These are phyloP conservation scores for Amniculicola lignicola DNA, from an alignment of 495 filamentous ascomycete genomes.

Conservation along the genomic window DNA sequence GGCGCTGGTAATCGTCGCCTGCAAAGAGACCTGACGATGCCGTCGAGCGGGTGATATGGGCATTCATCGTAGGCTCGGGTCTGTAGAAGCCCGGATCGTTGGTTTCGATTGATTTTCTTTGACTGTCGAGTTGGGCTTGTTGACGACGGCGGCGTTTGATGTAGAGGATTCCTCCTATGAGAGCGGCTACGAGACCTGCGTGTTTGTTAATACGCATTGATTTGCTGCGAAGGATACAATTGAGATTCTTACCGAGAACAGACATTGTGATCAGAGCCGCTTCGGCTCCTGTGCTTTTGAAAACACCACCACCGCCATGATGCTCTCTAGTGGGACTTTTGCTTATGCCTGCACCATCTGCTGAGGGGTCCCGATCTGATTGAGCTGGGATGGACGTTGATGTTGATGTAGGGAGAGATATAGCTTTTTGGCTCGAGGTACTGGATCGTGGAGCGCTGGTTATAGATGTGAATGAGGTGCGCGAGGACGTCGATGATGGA, in stretches of 20 bases:
- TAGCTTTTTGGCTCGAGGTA: too few relatives aligned
- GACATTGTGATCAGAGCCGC: conserved; percentile 22
- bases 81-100: too few relatives aligned
- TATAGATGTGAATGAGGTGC: too few relatives aligned
- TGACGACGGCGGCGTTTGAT: conserved; percentile 6
- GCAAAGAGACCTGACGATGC: conserved; percentile 14
- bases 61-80: too few relatives aligned
- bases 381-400: background rate
- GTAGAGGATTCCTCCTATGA: conserved; percentile 10
- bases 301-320: background rate
- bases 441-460: too few relatives aligned
- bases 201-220: background rate
- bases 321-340: background rate
- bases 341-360: background rate
- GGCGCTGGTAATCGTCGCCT: conserved; percentile 6
- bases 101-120: too few relatives aligned
- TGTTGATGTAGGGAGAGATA: background rate
- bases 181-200: conserved; percentile 16
- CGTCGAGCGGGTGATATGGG: conserved; percentile 1
- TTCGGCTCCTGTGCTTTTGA: conserved; percentile 23
- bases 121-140: background rate
- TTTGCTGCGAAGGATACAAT: background rate
- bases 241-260: conserved; percentile 14
- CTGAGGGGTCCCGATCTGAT: too few relatives aligned
- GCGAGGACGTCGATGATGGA: too few relatives aligned